A percentile compares a stretch with the other conserved stretches of the same genome.
phyloP scores from a whole-genome alignment of 2,329 filamentous ascomycete genomes.

The Proliferodiscus dingleyae region DNA sequence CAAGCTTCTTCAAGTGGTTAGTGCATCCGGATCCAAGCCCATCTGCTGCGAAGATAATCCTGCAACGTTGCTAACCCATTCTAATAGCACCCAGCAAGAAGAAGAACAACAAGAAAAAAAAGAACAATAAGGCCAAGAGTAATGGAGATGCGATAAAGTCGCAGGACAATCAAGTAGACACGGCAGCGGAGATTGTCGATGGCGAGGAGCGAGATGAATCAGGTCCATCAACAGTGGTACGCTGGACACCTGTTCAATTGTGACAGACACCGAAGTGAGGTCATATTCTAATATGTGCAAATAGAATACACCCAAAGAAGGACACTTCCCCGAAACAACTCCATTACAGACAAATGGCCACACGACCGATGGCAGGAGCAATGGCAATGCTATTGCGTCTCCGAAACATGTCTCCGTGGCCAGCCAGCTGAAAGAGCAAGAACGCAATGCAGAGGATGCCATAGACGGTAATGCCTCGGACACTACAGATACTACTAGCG shows the following conservation, averaged over 20 bases:
- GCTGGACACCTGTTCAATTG: conserved; percentile 32
- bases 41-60: conserved; percentile 7
- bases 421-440: conserved; percentile 1
- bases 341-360: conserved; percentile 28
- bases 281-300: conserved; percentile 21
- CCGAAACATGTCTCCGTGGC: conserved; percentile 7
- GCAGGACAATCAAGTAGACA: conserved; percentile 31
- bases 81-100: conserved; percentile 40
- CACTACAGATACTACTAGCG: conserved; percentile 27
- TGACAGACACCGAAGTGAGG: conserved; percentile 7
- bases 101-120: conserved; percentile 55
- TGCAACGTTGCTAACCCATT: conserved; percentile 22
- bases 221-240: conserved; percentile 29
- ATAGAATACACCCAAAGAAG: conserved; percentile 28
- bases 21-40: conserved; percentile 11
- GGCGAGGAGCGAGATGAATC: conserved; percentile 39
- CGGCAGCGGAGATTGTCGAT: conserved; percentile 36
- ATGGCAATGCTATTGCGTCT: conserved; percentile 21
- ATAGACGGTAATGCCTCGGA: conserved; percentile 19
- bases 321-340: conserved; percentile 19
- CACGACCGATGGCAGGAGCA: conserved; percentile 18
- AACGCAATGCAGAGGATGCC: conserved; percentile 9
- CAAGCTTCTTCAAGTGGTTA: conserved; percentile 28
- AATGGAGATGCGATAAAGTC: conserved; percentile 33
- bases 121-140: conserved; percentile 38